phyloP scores from a whole-genome alignment of 2,329 filamentous ascomycete genomes.

The Aureobasidium melanogenum region DNA sequence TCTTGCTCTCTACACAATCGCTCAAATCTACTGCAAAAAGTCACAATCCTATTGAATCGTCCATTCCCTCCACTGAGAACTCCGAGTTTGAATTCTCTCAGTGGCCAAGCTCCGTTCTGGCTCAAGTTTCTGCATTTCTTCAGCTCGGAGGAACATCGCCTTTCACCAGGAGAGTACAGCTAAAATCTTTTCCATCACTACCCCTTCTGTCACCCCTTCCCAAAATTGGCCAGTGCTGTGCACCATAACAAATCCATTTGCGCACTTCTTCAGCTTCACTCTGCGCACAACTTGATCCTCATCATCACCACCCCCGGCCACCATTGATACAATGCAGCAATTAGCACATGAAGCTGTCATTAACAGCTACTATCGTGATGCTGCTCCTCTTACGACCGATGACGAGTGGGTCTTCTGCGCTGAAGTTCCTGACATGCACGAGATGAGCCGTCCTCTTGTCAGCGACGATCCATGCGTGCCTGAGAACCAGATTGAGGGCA shows the following conservation, averaged over 20 bases:
- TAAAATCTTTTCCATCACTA: background rate
- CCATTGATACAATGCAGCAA: background rate
- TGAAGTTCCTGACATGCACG: background rate
- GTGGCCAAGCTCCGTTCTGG: background rate
- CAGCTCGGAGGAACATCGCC: background rate
- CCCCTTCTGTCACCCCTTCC: background rate
- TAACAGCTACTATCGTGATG: background rate
- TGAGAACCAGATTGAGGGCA: constrained; percentile 44
- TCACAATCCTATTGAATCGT: background rate
- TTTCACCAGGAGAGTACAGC: background rate
- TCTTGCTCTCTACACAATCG: background rate
- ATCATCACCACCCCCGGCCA: background rate
- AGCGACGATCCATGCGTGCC: background rate
- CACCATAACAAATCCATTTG: background rate
- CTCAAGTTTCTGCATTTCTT: background rate
- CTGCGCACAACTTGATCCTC: background rate
- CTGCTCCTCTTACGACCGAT: background rate
- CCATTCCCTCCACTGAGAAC: background rate
- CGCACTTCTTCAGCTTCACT: too few relatives aligned
- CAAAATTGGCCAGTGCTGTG: background rate
- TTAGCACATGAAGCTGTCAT: background rate
- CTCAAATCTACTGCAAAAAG: background rate
- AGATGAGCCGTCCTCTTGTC: background rate
- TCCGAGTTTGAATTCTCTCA: background rate
- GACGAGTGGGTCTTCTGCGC: background rate